Conservation (phyloP, 805 yeast species). For the Ogataea degrootiae region DNA sequence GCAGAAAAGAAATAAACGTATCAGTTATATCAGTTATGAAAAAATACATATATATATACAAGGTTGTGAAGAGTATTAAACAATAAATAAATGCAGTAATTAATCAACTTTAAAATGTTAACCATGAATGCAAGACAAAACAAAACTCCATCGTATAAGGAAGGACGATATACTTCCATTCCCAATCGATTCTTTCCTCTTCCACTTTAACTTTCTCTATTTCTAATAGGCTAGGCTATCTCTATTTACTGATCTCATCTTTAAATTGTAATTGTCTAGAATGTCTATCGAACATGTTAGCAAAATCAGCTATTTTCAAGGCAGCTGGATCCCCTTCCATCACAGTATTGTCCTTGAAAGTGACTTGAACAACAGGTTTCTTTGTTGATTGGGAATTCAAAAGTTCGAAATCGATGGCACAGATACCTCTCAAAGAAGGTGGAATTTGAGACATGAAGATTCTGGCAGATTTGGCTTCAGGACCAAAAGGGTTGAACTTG, state of each 20-base stretch:
- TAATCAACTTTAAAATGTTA: no score
- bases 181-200: no score
- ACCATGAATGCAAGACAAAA: no score
- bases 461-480: slow-evolving; percentile 76
- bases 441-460: slow-evolving; percentile 77
- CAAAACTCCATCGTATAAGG: no score
- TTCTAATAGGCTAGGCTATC: neutral
- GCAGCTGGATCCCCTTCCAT: slow-evolving; percentile 62
- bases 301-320: slow-evolving; percentile 54
- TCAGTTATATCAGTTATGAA: no score
- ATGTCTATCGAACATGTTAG: slow-evolving; percentile 69
- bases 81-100: no score
- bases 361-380: slow-evolving; percentile 64
- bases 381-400: slow-evolving; percentile 42
- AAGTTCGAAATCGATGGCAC: slow-evolving; percentile 62
- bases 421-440: slow-evolving; percentile 57
- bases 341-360: slow-evolving; percentile 74
- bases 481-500: slow-evolving; percentile 71
- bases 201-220: no score
- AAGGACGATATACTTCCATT: no score
- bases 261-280: slow-evolving; percentile 73
- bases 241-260: slow-evolving; percentile 50
- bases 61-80: no score
- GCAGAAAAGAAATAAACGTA: no score
- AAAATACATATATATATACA: no score